Percentiles rank a stretch among this genome's conserved stretches.
phyloP scores from a whole-genome alignment of 129 eudicot species.

The Centrapalus pauciflorus region DNA sequence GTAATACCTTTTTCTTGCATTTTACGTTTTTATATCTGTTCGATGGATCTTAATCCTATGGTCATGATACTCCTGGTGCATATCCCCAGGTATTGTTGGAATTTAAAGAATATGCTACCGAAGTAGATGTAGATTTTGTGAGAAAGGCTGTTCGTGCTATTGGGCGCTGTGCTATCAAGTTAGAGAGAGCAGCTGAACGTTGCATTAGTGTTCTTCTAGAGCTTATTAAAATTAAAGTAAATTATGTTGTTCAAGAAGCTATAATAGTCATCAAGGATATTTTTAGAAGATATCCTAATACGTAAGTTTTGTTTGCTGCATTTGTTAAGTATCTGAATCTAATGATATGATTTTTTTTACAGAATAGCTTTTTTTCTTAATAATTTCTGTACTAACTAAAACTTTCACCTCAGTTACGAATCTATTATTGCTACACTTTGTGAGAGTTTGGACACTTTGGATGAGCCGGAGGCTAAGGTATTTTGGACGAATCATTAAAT shows the following conservation, averaged over 20 bases:
- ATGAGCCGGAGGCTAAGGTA: slow-evolving; percentile 99
- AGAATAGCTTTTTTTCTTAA: neutral
- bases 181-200: slow-evolving; percentile 99
- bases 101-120: slow-evolving; percentile 98
- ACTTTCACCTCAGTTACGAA: slow-evolving; percentile 61
- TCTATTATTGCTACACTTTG: slow-evolving; percentile 98
- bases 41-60: neutral
- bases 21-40: no score
- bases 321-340: neutral
- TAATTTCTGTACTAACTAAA: slow-evolving; percentile 1
- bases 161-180: slow-evolving; percentile 98
- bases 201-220: slow-evolving; percentile 97
- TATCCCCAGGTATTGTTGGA: slow-evolving; percentile 75
- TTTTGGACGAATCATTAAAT: no score
- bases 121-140: slow-evolving; percentile 99
- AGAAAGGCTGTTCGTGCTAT: slow-evolving; percentile 99
- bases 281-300: slow-evolving; percentile 97
- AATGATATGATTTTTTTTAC: neutral
- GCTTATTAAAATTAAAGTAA: slow-evolving; percentile 93
- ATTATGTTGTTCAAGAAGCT: slow-evolving; percentile 97
- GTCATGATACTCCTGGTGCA: neutral
- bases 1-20: no score
- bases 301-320: slow-evolving; percentile 45
- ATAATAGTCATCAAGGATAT: slow-evolving; percentile 95
- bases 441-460: slow-evolving; percentile 96